Evolutionary conservation across 768 basidiomycete species (phyloP), one percentile per base, ranked within the genome.

Genomic region (Dioszegia crocea): DNA sequence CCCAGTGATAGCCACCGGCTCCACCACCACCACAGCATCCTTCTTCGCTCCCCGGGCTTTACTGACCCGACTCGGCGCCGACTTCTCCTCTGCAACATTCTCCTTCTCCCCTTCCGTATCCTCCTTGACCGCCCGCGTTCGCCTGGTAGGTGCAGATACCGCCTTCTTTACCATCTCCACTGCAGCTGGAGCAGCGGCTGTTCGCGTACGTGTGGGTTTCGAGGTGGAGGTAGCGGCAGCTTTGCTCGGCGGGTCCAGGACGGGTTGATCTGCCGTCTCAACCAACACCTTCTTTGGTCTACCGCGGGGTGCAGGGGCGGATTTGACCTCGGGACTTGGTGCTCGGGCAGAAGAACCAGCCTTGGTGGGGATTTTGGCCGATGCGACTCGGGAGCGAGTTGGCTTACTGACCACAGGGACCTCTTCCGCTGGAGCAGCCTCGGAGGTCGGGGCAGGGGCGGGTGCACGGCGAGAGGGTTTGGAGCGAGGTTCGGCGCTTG

Each of bases 71-170:
- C 19, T 36, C 24, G 45, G 30, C 24, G 38, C 11, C 21, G 12
- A 8, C 30, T 52, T 48, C 30, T 44, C 58, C 43, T 59, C 51
- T 3, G 14, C 51, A 16, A 40, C 54, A 56, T 56, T 46, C 54
- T 44, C 54, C 38, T 56, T 46, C 54, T 56, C 54, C 54, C 30
- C 54, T 44, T 56, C 54, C 33, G 33, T 14, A 36, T 45, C 54
- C 54, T 44, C 54, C 43, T 56, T 53, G 17, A 40, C 51, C 26
- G 47, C 47, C 11, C 51, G 14, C 27, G 51, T 53, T 26, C 36
- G 19, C 14, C 51, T 39, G 14, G 51, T 39, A 14, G 51, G 51
- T 19, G 51, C 51, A 21, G 51, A 53, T 8, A 40, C 30, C 10
- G 47, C 30, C 47, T 19, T 53, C 4, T 31, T 39, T 36, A 40